Base-by-base conservation (phyloP, 768 basidiomycete genomes). In the Trametes cinnabarina region DNA sequence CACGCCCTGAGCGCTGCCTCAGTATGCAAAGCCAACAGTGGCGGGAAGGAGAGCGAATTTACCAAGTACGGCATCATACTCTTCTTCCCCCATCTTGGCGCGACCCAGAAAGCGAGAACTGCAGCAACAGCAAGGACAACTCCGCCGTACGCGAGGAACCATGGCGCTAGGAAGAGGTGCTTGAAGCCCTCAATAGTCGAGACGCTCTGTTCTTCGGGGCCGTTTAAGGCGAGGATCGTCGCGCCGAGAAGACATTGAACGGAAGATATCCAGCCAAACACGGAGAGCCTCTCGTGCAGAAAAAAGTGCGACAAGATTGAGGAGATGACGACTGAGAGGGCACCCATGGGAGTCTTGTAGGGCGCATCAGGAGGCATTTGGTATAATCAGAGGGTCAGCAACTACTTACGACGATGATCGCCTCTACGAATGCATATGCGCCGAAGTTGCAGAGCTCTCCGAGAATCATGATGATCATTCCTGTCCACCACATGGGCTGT, bases 201-300 rank as follows among this genome's bases (percentile, higher is more conserved):
- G 32, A 90, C 81, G 10, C 87, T 79, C 52, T 77, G 75, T 69
- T 90, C 89, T 62, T 82, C 73, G 8, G 90, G 90, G 5, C 85
- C 92, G 65, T 95, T 97, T 50, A 95, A 79, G 22, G 92, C 92
- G 55, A 95, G 90, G 62, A 94, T 90, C 55, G 86, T 81, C 26
- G 90, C 88, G 39, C 91, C 91, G 57, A 92, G 78, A 64, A 97
- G 91, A 74, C 92, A 94, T 30, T 96, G 82, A 19, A 78, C 79
- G 70, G 92, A 96, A 19, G 93, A 93, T 63, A 96, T 79, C 93
- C 94, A 96, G 54, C 95, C 95, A 69, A 98, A 97, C 71, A 96
- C 89, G 20, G 88, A 89, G 32, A 98, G 82, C 46, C 77, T 89
- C 72, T 96, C 94, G 41, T 93, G 86, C 65, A 98, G 86, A 75